phyloP scores from a whole-genome alignment of 1,284 basidiomycete genomes.

The Mycena citricolor region DNA sequence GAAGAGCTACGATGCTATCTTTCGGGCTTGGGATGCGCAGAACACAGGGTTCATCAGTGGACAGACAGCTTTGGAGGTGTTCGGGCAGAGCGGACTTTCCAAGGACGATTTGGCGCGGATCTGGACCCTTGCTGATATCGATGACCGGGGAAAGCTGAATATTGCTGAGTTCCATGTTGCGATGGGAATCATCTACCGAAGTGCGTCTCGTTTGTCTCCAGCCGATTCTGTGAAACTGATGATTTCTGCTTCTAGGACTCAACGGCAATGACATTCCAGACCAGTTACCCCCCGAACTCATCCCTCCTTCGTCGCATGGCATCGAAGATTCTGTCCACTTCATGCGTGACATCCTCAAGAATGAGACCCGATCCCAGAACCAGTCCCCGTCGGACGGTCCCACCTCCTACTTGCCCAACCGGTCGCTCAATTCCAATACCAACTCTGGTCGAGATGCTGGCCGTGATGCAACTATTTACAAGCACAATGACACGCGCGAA shows the following conservation, averaged over 20 bases:
- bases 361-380: constrained; percentile 72
- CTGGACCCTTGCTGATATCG: constrained; percentile 89
- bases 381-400: constrained; percentile 51
- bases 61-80: constrained; percentile 87
- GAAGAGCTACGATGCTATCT: constrained; percentile 96
- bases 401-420: constrained; percentile 63
- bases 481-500: constrained; percentile 70
- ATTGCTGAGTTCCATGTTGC: constrained; percentile 97
- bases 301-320: constrained; percentile 91
- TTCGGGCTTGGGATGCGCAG: constrained; percentile 91
- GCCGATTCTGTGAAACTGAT: constrained; percentile 8
- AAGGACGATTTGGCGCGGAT: constrained; percentile 92
- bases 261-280: constrained; percentile 94
- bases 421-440: constrained; percentile 64
- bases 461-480: constrained; percentile 92
- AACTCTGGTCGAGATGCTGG: constrained; percentile 55
- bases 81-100: constrained; percentile 89
- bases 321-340: constrained; percentile 91
- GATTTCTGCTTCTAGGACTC: constrained; percentile 56
- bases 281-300: constrained; percentile 83
- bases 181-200: constrained; percentile 96
- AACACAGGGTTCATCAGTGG: constrained; percentile 88
- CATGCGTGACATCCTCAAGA: constrained; percentile 86
- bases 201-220: constrained; percentile 49
- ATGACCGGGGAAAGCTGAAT: constrained; percentile 93